Evolutionary conservation across 169 alveolate species (phyloP).

Genomic region (Besnoitia besnoiti): DNA sequence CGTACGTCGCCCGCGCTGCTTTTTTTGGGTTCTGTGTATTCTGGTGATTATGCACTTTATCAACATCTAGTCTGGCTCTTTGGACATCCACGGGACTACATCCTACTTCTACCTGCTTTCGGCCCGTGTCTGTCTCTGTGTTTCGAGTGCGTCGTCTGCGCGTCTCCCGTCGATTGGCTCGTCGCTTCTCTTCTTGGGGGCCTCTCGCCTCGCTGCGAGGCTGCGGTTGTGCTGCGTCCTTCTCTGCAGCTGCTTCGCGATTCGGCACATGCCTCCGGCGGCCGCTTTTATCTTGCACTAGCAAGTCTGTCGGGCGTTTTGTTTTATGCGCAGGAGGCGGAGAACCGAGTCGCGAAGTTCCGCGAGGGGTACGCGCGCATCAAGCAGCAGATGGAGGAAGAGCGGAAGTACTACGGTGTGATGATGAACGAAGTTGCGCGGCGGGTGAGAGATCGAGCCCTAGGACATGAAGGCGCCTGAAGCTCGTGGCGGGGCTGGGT

Average conservation of each 20-base stretch:
- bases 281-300: neutral
- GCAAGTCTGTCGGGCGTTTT: neutral
- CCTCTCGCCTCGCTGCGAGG: neutral
- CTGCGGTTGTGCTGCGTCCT: neutral
- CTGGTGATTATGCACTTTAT: too few relatives aligned
- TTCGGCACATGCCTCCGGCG: neutral
- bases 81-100: neutral
- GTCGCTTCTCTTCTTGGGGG: neutral
- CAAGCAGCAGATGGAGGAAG: conserved; percentile 26
- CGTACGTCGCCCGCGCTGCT: neutral
- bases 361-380: conserved; percentile 7
- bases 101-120: neutral
- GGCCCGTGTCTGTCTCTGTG: neutral
- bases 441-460: neutral
- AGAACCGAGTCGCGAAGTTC: neutral
- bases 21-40: too few relatives aligned
- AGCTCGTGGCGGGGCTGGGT: neutral
- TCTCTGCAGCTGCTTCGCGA: neutral
- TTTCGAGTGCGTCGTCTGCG: neutral
- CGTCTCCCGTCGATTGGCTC: neutral
- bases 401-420: neutral
- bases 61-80: too few relatives aligned
- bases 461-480: neutral
- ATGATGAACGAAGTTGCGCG: neutral
- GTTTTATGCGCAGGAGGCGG: conserved; percentile 16